phyloP scores from a whole-genome alignment of 352 stramenopile genomes.

The Thalassiosira oceanica region DNA sequence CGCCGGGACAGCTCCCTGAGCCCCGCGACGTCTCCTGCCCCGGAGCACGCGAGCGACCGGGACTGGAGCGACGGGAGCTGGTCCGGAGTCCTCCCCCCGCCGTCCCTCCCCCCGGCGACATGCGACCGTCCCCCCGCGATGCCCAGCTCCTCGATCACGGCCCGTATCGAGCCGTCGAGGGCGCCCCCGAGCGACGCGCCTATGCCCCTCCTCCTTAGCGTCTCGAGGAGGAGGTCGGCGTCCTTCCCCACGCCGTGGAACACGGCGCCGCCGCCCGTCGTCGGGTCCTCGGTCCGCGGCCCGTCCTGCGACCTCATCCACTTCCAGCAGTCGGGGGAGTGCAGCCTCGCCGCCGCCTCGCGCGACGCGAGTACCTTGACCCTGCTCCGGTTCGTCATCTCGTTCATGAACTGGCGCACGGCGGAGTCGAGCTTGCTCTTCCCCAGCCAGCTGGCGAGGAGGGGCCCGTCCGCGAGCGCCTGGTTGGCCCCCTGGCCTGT shows the following conservation, averaged over 20 bases:
- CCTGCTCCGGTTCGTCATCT: slow-evolving; percentile 62
- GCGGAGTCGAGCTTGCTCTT: slow-evolving; percentile 51
- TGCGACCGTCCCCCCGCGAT: slow-evolving; percentile 6
- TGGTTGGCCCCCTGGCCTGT: slow-evolving; percentile 83
- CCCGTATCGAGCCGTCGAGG: slow-evolving; percentile 53
- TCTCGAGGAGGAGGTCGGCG: slow-evolving; percentile 37
- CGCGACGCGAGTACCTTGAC: slow-evolving; percentile 65
- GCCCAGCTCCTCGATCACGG: slow-evolving; percentile 51
- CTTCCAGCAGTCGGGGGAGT: slow-evolving; percentile 56
- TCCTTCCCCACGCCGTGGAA: slow-evolving; percentile 54
- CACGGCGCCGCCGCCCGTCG: slow-evolving; percentile 3
- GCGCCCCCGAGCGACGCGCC: slow-evolving; percentile 32
- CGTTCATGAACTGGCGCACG: slow-evolving; percentile 59
- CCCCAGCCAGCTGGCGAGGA: slow-evolving; percentile 65
- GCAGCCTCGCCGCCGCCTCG: slow-evolving; percentile 59
- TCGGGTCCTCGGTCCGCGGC: slow-evolving; percentile 31
- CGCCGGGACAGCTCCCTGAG: slow-evolving; percentile 41
- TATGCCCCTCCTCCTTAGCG: slow-evolving; percentile 47
- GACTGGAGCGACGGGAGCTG: slow-evolving; percentile 6
- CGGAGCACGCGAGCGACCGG: slow-evolving; percentile 34
- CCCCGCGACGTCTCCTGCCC: slow-evolving; percentile 24
- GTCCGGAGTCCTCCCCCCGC: neutral
- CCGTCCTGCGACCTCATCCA: slow-evolving; percentile 36
- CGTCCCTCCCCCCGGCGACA: neutral
- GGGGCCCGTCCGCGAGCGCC: slow-evolving; percentile 74